A percentile compares a stretch with the other conserved stretches of the same genome.
Conservation (phyloP, 116 monocot species). For the Cymodocea nodosa region DNA sequence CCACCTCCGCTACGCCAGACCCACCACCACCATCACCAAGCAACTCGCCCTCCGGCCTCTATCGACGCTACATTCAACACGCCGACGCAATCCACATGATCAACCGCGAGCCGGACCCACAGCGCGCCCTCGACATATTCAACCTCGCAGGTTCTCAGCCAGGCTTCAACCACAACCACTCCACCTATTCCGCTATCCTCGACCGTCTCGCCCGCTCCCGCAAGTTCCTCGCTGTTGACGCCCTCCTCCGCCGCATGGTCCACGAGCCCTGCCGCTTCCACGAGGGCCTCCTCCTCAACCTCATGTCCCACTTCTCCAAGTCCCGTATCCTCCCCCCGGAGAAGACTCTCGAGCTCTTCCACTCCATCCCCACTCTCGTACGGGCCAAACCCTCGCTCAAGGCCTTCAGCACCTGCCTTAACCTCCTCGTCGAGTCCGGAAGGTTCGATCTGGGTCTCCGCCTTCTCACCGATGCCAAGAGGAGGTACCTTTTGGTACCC, state of each 20-base stretch:
- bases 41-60: background rate
- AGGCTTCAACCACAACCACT: slow-evolving; percentile 65
- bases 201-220: slow-evolving; percentile 46
- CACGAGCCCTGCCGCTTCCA: slow-evolving; percentile 57
- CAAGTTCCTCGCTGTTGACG: slow-evolving; percentile 30
- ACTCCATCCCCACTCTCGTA: slow-evolving; percentile 40
- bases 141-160: slow-evolving; percentile 39
- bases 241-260: slow-evolving; percentile 35
- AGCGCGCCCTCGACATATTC: slow-evolving; percentile 68
- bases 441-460: slow-evolving; percentile 35
- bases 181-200: slow-evolving; percentile 68
- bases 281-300: slow-evolving; percentile 48
- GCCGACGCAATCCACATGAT: slow-evolving; percentile 42
- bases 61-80: slow-evolving; percentile 36
- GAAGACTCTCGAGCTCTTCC: slow-evolving; percentile 23
- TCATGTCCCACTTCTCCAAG: slow-evolving; percentile 48
- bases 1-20: background rate
- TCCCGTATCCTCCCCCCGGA: slow-evolving; percentile 19
- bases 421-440: slow-evolving; percentile 38
- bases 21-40: background rate
- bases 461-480: slow-evolving; percentile 26
- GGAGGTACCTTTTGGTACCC: slow-evolving; percentile 10
- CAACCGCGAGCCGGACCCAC: slow-evolving; percentile 30
- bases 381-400: slow-evolving; percentile 45
- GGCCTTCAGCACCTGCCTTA: slow-evolving; percentile 53